These are phyloP conservation scores for Neofusicoccum sp. DNA, from an alignment of 2,329 filamentous ascomycete genomes.

Conservation along the genomic window DNA sequence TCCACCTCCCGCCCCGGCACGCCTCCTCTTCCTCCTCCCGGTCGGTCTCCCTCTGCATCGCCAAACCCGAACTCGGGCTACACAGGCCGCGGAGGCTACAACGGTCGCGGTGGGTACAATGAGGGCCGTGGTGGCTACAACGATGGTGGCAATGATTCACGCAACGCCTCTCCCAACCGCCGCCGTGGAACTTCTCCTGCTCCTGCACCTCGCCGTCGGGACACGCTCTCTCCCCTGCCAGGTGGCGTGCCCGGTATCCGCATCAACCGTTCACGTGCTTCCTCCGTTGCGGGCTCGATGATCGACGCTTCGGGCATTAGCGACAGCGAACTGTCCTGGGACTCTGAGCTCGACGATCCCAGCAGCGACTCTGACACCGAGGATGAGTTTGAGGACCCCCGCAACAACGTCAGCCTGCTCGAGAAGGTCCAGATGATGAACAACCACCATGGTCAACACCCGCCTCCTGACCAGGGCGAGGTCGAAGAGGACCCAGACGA, in stretches of 20 bases:
- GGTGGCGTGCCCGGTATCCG: slow-evolving; percentile 34
- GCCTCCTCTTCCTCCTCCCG: not conserved
- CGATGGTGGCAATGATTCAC: slow-evolving; percentile 30
- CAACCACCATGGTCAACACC: not conserved
- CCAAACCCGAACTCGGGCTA: slow-evolving; percentile 11
- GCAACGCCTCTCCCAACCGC: slow-evolving; percentile 30
- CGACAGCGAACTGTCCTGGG: slow-evolving; percentile 37
- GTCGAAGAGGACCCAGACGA: slow-evolving; percentile 37
- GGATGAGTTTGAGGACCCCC: not conserved
- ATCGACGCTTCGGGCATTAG: slow-evolving; percentile 29
- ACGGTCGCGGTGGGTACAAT: slow-evolving; percentile 32
- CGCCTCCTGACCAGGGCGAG: slow-evolving; percentile 13
- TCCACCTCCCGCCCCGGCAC: not conserved
- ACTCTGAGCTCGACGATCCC: slow-evolving; percentile 40
- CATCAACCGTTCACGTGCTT: slow-evolving; percentile 26
- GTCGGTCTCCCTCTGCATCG: slow-evolving; percentile 5
- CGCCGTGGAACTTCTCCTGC: slow-evolving; percentile 26
- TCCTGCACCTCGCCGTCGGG: slow-evolving; percentile 29
- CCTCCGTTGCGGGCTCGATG: slow-evolving; percentile 26
- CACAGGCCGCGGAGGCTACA: slow-evolving; percentile 31
- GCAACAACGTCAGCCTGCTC: not conserved
- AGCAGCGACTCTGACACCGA: slow-evolving; percentile 25
- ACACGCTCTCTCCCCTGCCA: slow-evolving; percentile 39
- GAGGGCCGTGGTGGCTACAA: slow-evolving; percentile 27
- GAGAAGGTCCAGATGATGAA: not conserved